Base-by-base conservation (phyloP, 306 rosid species). In the Ormosia semicastrata region DNA sequence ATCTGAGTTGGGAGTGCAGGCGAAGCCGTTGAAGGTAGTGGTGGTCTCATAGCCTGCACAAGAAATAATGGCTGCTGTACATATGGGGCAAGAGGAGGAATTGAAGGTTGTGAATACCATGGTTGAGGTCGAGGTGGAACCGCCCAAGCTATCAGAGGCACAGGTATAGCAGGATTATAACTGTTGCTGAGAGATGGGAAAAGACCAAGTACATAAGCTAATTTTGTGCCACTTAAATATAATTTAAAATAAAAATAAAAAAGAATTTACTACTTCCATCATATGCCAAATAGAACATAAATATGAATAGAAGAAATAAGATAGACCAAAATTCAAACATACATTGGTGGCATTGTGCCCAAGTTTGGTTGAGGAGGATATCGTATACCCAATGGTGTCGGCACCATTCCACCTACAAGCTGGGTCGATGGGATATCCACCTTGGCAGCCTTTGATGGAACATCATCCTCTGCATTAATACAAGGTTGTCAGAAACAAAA, bases 1-100 rank as follows among this genome's bases (percentile, higher is more conserved):
- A 92, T 82, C 80, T 89, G 98, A 44, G 92, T 83, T 84, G 89
- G 89, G 54, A 82, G 88, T 59, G 87, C 77, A 75, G 94, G 81
- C 43, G 93, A 65, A 40, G 85, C 71, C 18, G 94, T 73, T 83
- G 91, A 53, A 40, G 94, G 87, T 36, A 91, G 53, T 56, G 97
- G 94, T 49, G 94, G 94, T 79, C 94, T 87, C 75, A 79, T 81
- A 77, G 85, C 91, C 90, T 96, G 99, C 87, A 96, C 97, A 40
- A 98, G 99, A 89, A 96, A 96, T 83, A 96, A 87, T 67, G 99
- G 99, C 83, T 92, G 99, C 30, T 88, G 98, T 53, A 86, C 72
- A 82, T 93, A 79, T 82, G 90, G 87, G 47, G 85, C 89, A 86
- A 97, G 82, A 68, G 92, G 93, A 60, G 99, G 93, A 72, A 91